Base-by-base conservation (phyloP, 257 asterid species). In the Solanum gandarillasii region DNA sequence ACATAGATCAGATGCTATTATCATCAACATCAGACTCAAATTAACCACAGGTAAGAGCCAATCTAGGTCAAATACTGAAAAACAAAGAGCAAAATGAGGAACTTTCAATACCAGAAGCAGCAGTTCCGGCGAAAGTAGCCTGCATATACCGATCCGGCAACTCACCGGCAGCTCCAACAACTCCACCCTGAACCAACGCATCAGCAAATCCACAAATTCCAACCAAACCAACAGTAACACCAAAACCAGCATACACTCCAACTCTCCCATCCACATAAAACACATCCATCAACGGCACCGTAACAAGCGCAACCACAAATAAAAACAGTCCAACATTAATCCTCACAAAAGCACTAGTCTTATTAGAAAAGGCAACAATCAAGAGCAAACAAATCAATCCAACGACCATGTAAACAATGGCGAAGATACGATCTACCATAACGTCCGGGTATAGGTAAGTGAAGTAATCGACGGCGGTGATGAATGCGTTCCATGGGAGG, bases 401-500 rank as follows among this genome's bases (percentile, higher is more conserved):
- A 21, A 96, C 87, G 11, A 90, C 46, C 98, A 94, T 96, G 92
- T 95, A 94, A 3, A 90, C 97, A 4, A 95, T 68, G 32, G 92
- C 92, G 92, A 94, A 95, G 1, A 95, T 94, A 1, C 99, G 93
- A 88, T 96, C 98, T 39, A 95, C 96, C 60, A 98, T 90, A 3
- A 91, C 94, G 14, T 88, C 98, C 2, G 99, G 99, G 90, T 96
- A 96, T 43, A 96, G 98, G 92, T 92, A 93, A 75, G 90, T 58
- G 93, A 96, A 96, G 92, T 96, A 96, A 92, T 96, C 99, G 73
- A 96, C 98, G 93, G 98, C 98, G 10, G 98, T 96, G 95, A 95
- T 93, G 96, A 96, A 95, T 27, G 99, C 98, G 88, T 96, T 96
- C 99, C 99, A 96, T 36, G 98, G 98, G 83, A 96, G 91, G 72